Conservation (phyloP, 768 basidiomycete genomes). For the Tylopilus subfusipes region DNA sequence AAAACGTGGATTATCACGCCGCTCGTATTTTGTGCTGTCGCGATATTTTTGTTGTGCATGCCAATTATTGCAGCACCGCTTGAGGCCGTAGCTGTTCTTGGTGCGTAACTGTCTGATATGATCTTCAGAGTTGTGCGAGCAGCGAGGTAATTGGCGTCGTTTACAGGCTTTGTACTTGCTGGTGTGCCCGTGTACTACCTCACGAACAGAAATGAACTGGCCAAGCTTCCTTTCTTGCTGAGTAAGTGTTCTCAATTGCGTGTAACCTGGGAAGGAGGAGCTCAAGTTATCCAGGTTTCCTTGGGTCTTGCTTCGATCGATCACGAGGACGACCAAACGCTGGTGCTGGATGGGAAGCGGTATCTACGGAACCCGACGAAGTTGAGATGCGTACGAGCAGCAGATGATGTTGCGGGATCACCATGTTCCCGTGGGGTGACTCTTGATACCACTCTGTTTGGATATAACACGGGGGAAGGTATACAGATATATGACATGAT, state of each 20-base stretch:
- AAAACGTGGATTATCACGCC: slow-evolving; percentile 91
- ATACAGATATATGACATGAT: background rate
- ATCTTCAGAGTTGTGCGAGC: background rate
- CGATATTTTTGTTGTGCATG: slow-evolving; percentile 70
- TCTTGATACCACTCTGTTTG: background rate
- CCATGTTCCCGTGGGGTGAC: background rate
- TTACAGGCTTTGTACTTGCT: slow-evolving; percentile 67
- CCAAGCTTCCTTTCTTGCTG: slow-evolving; percentile 29
- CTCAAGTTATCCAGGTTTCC: slow-evolving; percentile 34
- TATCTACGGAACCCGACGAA: slow-evolving; percentile 62
- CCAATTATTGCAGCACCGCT: slow-evolving; percentile 90
- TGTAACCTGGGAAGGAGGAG: background rate
- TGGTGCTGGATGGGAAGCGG: slow-evolving; percentile 72
- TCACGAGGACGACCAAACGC: slow-evolving; percentile 50
- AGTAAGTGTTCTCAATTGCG: slow-evolving; percentile 33
- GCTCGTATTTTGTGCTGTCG: slow-evolving; percentile 79
- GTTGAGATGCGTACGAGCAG: slow-evolving; percentile 51
- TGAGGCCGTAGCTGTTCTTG: slow-evolving; percentile 82
- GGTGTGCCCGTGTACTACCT: slow-evolving; percentile 84
- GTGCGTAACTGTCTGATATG: slow-evolving; percentile 39
- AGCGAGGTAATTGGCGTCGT: background rate
- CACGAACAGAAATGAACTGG: slow-evolving; percentile 52
- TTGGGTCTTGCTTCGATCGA: slow-evolving; percentile 42
- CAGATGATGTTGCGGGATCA: slow-evolving; percentile 1
- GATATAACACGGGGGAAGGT: background rate